phyloP scores from a whole-genome alignment of 2,329 filamentous ascomycete species.

The Lecanosticta acicola region DNA sequence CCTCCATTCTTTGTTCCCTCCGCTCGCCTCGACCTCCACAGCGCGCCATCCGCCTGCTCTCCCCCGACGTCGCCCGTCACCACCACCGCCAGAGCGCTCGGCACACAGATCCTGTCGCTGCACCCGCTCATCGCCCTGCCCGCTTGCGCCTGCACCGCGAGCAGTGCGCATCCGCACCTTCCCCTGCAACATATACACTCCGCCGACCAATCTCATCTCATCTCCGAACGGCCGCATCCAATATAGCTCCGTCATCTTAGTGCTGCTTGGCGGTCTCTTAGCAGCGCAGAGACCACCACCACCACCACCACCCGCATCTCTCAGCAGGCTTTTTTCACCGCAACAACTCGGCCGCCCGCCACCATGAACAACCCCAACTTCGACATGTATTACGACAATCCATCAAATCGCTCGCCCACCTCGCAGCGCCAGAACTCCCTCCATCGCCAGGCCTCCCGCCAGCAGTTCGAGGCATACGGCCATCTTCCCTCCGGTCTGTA shows the following conservation, averaged over 20 bases:
- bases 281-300: not conserved
- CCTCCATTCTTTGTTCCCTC: conserved; percentile 7
- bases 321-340: conserved; percentile 9
- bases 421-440: conserved; percentile 61
- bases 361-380: conserved; percentile 31
- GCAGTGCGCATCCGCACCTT: not conserved
- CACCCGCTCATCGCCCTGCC: not conserved
- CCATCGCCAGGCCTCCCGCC: conserved; percentile 67
- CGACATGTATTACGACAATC: conserved; percentile 70
- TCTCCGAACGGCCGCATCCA: not conserved
- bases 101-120: no score
- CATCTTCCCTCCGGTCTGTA: conserved; percentile 65
- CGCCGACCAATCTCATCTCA: conserved; percentile 5
- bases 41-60: conserved; percentile 2
- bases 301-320: not conserved
- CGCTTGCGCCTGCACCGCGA: not conserved
- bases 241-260: not conserved
- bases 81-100: no score
- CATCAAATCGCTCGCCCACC: conserved; percentile 61
- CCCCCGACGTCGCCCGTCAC: conserved; percentile 1
- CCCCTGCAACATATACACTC: not conserved
- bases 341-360: conserved; percentile 9
- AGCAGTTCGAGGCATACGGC: conserved; percentile 64
- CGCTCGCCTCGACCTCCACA: not conserved
- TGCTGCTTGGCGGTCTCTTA: not conserved